These are phyloP conservation scores for Carex arenaria DNA, from an alignment of 202 grass and related monocot genomes.

Conservation along the genomic window DNA sequence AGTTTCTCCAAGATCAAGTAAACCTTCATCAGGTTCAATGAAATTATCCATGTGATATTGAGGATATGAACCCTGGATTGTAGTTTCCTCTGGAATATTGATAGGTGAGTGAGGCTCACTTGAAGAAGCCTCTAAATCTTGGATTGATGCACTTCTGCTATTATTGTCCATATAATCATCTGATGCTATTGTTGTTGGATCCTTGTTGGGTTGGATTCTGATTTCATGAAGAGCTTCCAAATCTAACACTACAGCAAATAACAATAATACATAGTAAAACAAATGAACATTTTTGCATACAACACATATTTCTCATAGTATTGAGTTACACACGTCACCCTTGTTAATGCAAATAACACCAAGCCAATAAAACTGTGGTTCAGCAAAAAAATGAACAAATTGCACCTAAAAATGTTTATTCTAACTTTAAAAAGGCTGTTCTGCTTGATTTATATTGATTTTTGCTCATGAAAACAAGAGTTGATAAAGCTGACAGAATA, in stretches of 20 bases:
- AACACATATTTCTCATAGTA: not conserved
- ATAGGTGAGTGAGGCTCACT: conserved; percentile 24
- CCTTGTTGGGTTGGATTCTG: conserved; percentile 27
- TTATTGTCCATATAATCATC: conserved; percentile 26
- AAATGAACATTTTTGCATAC: not conserved
- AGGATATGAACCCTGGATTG: conserved; percentile 17
- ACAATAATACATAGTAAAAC: not conserved
- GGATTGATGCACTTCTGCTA: conserved; percentile 17
- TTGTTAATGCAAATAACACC: not conserved
- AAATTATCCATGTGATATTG: conserved; percentile 25
- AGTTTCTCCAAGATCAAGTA: conserved; percentile 21
- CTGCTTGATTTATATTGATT: not conserved
- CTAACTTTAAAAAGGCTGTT: not conserved
- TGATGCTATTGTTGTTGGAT: conserved; percentile 20
- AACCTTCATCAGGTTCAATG: conserved; percentile 3
- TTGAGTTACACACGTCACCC: not conserved
- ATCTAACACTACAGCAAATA: conserved; percentile 32
- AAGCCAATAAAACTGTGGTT: not conserved
- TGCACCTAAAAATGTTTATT: not conserved
- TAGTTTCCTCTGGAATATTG: conserved; percentile 20
- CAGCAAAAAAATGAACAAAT: not conserved
- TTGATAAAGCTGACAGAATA: not conserved
- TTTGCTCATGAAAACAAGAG: not conserved
- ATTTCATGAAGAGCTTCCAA: conserved; percentile 39
- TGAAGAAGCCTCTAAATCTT: conserved; percentile 40